A percentile compares a stretch with the other conserved stretches of the same genome.
phyloP scores from a whole-genome alignment of 225 moss, liverwort and hornwort genomes.

The Ulota crispa region DNA sequence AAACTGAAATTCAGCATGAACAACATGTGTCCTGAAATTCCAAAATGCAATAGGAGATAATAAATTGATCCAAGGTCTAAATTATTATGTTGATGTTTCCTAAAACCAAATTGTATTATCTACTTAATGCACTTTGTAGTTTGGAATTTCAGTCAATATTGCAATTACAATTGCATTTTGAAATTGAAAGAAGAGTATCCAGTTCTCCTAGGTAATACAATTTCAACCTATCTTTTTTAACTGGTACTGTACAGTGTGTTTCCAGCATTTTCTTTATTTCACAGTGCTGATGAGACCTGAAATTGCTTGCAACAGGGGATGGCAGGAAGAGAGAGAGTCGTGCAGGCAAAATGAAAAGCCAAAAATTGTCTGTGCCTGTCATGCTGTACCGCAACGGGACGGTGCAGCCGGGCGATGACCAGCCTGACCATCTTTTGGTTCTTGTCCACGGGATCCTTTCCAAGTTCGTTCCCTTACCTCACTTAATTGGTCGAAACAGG shows the following conservation, averaged over 20 bases:
- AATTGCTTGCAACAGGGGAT: constrained; percentile 36
- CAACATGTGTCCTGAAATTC: too few relatives aligned
- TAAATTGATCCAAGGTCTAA: too few relatives aligned
- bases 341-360: constrained; percentile 23
- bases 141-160: too few relatives aligned
- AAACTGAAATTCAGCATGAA: too few relatives aligned
- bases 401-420: constrained; percentile 33
- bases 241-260: neutral
- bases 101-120: too few relatives aligned
- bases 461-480: constrained; percentile 43
- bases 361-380: constrained; percentile 27
- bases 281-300: constrained; percentile 9
- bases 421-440: constrained; percentile 83
- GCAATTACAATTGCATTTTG: too few relatives aligned
- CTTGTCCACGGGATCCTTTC: constrained; percentile 93
- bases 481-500: constrained; percentile 5
- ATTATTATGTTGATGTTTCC: too few relatives aligned
- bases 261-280: neutral
- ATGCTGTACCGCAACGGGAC: constrained; percentile 25
- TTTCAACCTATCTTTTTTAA: too few relatives aligned
- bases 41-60: too few relatives aligned
- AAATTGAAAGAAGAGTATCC: too few relatives aligned
- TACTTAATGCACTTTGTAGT: too few relatives aligned
- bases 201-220: too few relatives aligned
- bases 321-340: constrained; percentile 24